Base-by-base conservation (phyloP, 2,329 filamentous ascomycete species). In the Alternaria arbusti region DNA sequence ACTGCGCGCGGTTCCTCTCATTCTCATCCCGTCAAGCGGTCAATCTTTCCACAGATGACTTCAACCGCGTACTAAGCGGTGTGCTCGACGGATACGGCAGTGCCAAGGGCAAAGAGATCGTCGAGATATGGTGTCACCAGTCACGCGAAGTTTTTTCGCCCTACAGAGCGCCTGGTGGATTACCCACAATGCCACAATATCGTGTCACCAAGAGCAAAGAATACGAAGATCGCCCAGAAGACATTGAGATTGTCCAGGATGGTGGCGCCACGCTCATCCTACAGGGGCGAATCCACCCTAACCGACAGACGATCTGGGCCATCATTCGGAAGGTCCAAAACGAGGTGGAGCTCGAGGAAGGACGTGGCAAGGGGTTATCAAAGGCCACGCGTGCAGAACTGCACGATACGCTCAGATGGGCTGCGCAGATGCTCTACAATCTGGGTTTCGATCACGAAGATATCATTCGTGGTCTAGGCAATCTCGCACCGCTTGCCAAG, bases 11-110 rank as follows among this genome's bases (percentile, higher is more conserved):
- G 15, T 79, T 80, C 46, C 68, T 80, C 9, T 65, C 68, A 2
- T 65, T 72, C 40, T 74, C 74, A 10, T 67, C 66, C 2, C 71
- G 73, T 15, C 73, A 76, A 58, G 54, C 22, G 11, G 64, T 79
- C 47, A 70, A 57, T 32, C 67, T 80, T 12, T 70, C 72, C 15
- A 69, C 80, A 0, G 71, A 74, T 4, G 75, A 84, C 6, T 88
- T 89, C 80, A 85, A 88, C 64, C 70, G 73, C 17, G 64, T 88
- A 7, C 83, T 91, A 7, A 79, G 83, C 46, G 86, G 85, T n/a
- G 79, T 89, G 9, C 83, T 86, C 3, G 81, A 84, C 26, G 79
- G 79, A 0, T 82, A 84, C 50, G 85, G 84, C 57, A 84, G 82
- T 60, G 59, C 66, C 10, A 79, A 79, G 32, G 89, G 85, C 61